phyloP scores from a whole-genome alignment of 768 basidiomycete species.

The Hirschioporus abietinus region DNA sequence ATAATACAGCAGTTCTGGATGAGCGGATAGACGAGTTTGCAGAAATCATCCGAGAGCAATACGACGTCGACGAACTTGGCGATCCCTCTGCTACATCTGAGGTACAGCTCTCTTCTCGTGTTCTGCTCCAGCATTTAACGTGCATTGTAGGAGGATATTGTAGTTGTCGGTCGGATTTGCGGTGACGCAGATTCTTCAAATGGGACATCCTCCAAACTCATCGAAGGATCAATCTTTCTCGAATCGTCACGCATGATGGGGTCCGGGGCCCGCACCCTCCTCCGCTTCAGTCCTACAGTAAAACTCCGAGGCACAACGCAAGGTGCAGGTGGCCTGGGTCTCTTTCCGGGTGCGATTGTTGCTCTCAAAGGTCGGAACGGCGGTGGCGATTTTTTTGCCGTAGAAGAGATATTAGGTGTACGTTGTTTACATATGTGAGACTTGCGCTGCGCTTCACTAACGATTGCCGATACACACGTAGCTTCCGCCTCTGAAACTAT shows the following conservation, averaged over 20 bases:
- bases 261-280: conserved; percentile 59
- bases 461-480: conserved; percentile 21
- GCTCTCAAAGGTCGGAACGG: conserved; percentile 88
- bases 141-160: conserved; percentile 49
- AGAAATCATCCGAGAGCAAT: conserved; percentile 64
- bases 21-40: conserved; percentile 83
- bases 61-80: conserved; percentile 66
- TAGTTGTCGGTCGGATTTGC: conserved; percentile 69
- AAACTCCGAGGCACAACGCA: conserved; percentile 59
- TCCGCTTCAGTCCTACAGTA: conserved; percentile 64
- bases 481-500: conserved; percentile 55
- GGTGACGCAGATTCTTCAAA: conserved; percentile 55
- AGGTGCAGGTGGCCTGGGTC: conserved; percentile 59
- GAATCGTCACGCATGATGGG: conserved; percentile 81
- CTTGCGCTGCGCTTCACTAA: neutral
- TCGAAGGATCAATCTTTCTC: conserved; percentile 67
- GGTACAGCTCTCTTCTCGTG: conserved; percentile 25
- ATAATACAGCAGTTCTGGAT: conserved; percentile 58
- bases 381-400: conserved; percentile 82
- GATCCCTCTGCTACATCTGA: conserved; percentile 65
- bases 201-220: conserved; percentile 45
- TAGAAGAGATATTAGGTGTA: conserved; percentile 77
- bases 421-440: conserved; percentile 21
- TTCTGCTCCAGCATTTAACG: conserved; percentile 4
- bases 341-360: conserved; percentile 88